Evolutionary conservation across 129 eudicot species (phyloP).

Genomic region (Saposhnikovia divaricata): DNA sequence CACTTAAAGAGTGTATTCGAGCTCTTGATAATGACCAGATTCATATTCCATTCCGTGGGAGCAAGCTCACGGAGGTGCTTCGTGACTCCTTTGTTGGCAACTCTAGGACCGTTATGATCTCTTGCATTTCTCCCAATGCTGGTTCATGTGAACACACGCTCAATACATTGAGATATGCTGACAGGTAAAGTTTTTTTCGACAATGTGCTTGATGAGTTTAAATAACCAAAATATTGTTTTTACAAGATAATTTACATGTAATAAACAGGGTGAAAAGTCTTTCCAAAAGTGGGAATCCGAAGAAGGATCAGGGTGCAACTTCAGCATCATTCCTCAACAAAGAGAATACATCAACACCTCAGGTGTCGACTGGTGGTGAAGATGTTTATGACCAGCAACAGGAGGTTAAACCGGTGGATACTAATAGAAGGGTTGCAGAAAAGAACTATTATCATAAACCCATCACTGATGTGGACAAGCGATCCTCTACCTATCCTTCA

Average conservation of each 20-base stretch:
- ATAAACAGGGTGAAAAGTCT: slow-evolving; percentile 81
- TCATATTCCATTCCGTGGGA: slow-evolving; percentile 96
- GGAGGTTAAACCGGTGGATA: slow-evolving; percentile 48
- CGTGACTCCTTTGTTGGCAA: slow-evolving; percentile 96
- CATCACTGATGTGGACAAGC: slow-evolving; percentile 49
- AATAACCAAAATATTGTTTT: neutral
- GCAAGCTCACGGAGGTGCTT: slow-evolving; percentile 92
- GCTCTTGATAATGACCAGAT: slow-evolving; percentile 94
- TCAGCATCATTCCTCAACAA: slow-evolving; percentile 42
- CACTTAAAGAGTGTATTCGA: slow-evolving; percentile 94
- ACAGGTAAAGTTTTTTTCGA: slow-evolving; percentile 34
- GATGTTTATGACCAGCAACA: slow-evolving; percentile 47
- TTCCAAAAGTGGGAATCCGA: slow-evolving; percentile 72
- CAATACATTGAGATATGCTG: slow-evolving; percentile 92
- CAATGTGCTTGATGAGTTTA: neutral
- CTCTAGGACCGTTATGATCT: slow-evolving; percentile 92
- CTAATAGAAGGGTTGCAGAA: slow-evolving; percentile 46
- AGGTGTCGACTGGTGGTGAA: slow-evolving; percentile 49
- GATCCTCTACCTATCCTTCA: slow-evolving; percentile 39
- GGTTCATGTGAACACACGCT: slow-evolving; percentile 95
- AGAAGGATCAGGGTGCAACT: slow-evolving; percentile 58
- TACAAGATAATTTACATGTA: neutral
- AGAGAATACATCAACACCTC: slow-evolving; percentile 46
- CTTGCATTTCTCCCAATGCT: slow-evolving; percentile 88
- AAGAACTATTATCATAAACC: slow-evolving; percentile 43